Conservation (phyloP, 805 yeast genomes). For the Tetrapisispora namnaoensis region DNA sequence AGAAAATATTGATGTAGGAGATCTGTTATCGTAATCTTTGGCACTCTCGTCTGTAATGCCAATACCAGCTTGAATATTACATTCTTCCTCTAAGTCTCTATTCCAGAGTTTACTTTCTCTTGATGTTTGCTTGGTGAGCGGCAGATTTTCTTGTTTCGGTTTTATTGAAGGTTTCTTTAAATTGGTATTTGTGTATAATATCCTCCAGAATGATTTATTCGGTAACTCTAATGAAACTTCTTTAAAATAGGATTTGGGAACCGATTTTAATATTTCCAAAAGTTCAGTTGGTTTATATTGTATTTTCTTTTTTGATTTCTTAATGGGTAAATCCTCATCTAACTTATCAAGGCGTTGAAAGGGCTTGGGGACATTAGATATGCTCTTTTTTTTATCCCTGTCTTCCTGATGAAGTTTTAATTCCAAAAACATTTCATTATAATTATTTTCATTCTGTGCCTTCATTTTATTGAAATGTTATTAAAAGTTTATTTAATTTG, state of each 20-base stretch:
- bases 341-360: not conserved
- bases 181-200: not conserved
- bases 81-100: not conserved
- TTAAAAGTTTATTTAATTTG: no score
- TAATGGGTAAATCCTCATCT: not conserved
- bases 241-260: not conserved
- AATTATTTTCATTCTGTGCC: not conserved
- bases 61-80: not conserved
- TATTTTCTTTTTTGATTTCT: not conserved
- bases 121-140: not conserved
- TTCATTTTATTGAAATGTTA: not conserved
- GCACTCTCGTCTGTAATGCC: no score
- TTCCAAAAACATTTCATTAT: not conserved
- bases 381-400: not conserved
- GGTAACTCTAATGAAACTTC: not conserved
- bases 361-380: not conserved
- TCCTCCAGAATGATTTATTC: constrained; percentile 2
- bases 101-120: not conserved
- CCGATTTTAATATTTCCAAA: not conserved
- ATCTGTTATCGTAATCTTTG: not conserved
- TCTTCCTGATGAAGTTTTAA: not conserved
- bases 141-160: not conserved
- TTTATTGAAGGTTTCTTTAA: not conserved
- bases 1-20: constrained; percentile 1
- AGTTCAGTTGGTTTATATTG: not conserved